Percentiles rank a stretch among this genome's conserved stretches.
phyloP scores from a whole-genome alignment of 306 rosid genomes.

The Trichosanthes cucumerina region DNA sequence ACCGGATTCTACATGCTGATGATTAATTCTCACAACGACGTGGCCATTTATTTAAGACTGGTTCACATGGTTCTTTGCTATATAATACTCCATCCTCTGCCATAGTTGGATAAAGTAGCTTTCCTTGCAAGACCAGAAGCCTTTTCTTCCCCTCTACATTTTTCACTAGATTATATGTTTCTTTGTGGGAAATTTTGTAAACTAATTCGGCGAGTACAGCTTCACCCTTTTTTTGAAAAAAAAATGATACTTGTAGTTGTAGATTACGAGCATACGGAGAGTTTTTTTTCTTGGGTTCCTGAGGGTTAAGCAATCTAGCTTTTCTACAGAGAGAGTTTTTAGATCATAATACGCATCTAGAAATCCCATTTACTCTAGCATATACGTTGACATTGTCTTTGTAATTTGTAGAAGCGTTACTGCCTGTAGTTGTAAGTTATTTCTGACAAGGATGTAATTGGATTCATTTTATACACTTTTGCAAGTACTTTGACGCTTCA shows the following conservation, averaged over 20 bases:
- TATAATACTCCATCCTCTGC: background rate
- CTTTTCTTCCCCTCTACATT: background rate
- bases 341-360: background rate
- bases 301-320: background rate
- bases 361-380: background rate
- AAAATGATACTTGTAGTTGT: background rate
- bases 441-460: background rate
- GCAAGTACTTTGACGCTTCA: background rate
- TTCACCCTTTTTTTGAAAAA: background rate
- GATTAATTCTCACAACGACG: background rate
- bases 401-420: background rate
- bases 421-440: background rate
- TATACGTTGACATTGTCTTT: background rate
- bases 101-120: background rate
- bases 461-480: background rate
- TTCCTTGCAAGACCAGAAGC: background rate
- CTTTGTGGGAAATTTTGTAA: background rate
- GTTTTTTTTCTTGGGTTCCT: background rate
- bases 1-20: background rate
- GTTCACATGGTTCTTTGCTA: background rate
- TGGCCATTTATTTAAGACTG: background rate
- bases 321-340: background rate
- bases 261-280: slow-evolving; percentile 3
- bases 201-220: background rate
- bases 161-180: background rate